Percentiles rank a stretch among this genome's conserved stretches.
Evolutionary conservation across 2,329 filamentous ascomycete genomes (phyloP).

Genomic region (Trichoderma sp.): DNA sequence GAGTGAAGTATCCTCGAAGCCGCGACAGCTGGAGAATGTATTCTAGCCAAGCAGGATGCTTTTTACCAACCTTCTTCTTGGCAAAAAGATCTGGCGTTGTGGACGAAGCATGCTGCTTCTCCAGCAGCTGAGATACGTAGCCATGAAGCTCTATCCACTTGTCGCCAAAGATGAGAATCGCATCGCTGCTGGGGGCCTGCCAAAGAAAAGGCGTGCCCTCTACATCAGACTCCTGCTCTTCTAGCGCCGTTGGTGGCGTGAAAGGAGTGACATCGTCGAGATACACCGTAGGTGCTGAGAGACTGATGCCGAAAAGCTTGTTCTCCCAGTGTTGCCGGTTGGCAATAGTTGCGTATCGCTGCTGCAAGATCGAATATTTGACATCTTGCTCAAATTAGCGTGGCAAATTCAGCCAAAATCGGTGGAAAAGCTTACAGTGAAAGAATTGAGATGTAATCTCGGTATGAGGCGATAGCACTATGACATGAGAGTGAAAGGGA

Average conservation of each 20-base stretch:
- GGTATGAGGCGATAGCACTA: constrained; percentile 80
- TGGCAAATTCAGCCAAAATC: neutral
- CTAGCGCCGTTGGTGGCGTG: constrained; percentile 41
- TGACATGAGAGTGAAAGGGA: constrained; percentile 67
- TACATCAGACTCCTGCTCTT: constrained; percentile 29
- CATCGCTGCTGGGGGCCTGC: constrained; percentile 82
- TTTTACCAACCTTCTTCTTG: constrained; percentile 64
- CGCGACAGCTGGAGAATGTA: constrained; percentile 75
- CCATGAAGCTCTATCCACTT: constrained; percentile 86
- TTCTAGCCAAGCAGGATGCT: constrained; percentile 75
- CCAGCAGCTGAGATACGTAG: constrained; percentile 69
- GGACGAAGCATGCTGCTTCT: constrained; percentile 41
- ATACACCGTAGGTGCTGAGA: constrained; percentile 68
- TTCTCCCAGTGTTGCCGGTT: constrained; percentile 49
- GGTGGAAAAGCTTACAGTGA: constrained; percentile 58
- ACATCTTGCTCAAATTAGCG: constrained; percentile 54
- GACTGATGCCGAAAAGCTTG: constrained; percentile 74
- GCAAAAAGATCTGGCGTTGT: constrained; percentile 45
- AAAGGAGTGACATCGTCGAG: constrained; percentile 64
- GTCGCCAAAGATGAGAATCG: constrained; percentile 78
- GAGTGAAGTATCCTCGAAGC: constrained; percentile 72
- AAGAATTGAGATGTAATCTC: constrained; percentile 82
- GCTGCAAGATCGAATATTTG: constrained; percentile 75
- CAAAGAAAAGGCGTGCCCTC: constrained; percentile 69
- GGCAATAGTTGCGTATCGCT: constrained; percentile 65